Evolutionary conservation across 169 alveolate genomes (phyloP), one percentile per base, ranked within the genome.

Genomic region (Neospora caninum): DNA sequence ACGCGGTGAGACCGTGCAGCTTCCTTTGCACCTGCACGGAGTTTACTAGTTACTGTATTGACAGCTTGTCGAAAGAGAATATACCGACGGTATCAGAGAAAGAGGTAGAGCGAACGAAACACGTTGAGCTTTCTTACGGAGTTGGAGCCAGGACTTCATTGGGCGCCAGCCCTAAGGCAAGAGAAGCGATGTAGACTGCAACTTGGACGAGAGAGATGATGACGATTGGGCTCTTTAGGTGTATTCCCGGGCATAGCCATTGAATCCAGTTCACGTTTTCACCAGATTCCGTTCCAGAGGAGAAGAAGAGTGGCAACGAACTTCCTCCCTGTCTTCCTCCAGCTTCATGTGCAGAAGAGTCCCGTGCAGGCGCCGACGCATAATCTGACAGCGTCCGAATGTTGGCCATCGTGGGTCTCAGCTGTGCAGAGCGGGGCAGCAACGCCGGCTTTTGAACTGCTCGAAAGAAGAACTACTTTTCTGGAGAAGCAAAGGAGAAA

Each of bases 341-440:
- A 13, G 69, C 89, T 36, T 82, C 58, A n/a, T 10, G 69, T 36
- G 67, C 58, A 36, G 84, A 20, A 34, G 34, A 27, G 49, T 69
- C 67, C 39, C 89, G 58, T 25, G 89, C 20, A 18, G 89, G 89
- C 67, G 89, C 34, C 36, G 89, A 39, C 22, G 89, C 89, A 36
- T 82, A 82, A 36, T 82, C 89, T 22, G 89, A 82, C 89, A 82
- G 67, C 54, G 89, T 82, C 58, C 89, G 89, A 36, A 82, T 82
- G 38, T 82, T 82, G n/a, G 89, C 89, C 89, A 82, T 82, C 49
- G 39, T 18, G n/a, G n/a, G 41, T 20, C 43, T 34, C 49, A 9
- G 34, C 43, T n/a, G 49, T 38, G 41, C 84, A 73, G 34, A 13
- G 84, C 29, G 78, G 7, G 0, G 58, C 58, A 49, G 58, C 58